A percentile compares a stretch with the other conserved stretches of the same genome.
Evolutionary conservation across 345 rosid genomes (phyloP).

Genomic region (Populus tremula): DNA sequence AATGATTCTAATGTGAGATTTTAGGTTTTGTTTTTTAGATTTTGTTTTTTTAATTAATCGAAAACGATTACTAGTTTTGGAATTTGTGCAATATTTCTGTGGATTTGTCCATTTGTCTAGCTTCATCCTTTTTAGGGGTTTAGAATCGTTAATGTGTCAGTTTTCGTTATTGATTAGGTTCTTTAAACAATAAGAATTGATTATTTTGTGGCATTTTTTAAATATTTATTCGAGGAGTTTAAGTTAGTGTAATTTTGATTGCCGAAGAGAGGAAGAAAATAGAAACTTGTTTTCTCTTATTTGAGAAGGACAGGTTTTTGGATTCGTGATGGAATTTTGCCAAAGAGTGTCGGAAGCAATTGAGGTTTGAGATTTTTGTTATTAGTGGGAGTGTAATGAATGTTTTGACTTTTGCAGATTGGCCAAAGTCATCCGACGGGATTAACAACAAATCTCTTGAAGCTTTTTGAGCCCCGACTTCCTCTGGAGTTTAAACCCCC

Average conservation of each 20-base stretch:
- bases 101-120: neutral
- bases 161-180: neutral
- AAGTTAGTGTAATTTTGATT: neutral
- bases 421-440: constrained; percentile 98
- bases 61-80: neutral
- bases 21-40: neutral
- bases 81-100: neutral
- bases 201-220: neutral
- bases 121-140: neutral
- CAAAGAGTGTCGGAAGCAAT: neutral
- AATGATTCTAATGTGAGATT: neutral
- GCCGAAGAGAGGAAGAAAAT: neutral
- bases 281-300: neutral
- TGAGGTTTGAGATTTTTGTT: neutral
- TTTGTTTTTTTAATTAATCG: neutral
- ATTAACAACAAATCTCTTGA: constrained; percentile 75
- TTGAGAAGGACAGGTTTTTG: neutral
- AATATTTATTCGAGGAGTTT: neutral
- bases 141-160: neutral
- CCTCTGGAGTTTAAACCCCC: constrained; percentile 86
- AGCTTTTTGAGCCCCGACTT: constrained; percentile 88
- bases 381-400: neutral
- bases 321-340: neutral
- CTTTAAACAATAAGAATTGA: neutral
- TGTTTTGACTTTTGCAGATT: constrained; percentile 54